Evolutionary conservation across 331 rosid species (phyloP).

Genomic region (Acacia concinna): DNA sequence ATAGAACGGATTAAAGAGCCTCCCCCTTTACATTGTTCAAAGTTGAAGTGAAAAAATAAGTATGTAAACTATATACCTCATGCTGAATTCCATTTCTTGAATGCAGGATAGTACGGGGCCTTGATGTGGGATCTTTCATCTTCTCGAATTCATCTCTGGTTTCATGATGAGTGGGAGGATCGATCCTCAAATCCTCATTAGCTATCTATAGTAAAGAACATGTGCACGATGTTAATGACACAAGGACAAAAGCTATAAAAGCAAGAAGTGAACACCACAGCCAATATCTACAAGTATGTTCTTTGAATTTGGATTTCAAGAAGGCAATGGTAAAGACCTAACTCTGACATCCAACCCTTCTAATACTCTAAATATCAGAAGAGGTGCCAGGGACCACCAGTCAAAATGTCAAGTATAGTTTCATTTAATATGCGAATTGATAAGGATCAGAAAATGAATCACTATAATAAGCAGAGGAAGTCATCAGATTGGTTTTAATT

Average conservation of each 20-base stretch:
- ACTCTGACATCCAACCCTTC: background rate
- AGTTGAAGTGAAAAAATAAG: background rate
- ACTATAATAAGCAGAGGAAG: background rate
- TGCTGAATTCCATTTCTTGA: constrained; percentile 3
- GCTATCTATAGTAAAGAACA: constrained; percentile 32
- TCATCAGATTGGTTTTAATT: background rate
- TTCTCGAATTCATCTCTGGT: constrained; percentile 1
- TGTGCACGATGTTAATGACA: background rate
- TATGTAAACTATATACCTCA: constrained; percentile 21
- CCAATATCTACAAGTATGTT: background rate
- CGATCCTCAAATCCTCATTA: constrained; percentile 5
- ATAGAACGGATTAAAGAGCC: background rate
- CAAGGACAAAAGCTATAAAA: background rate
- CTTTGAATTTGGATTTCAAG: no score
- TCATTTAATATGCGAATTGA: background rate
- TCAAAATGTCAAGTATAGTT: background rate
- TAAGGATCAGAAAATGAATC: background rate
- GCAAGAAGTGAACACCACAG: background rate
- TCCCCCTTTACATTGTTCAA: background rate
- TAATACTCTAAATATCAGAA: background rate
- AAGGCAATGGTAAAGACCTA: background rate
- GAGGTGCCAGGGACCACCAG: background rate
- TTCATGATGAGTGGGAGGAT: constrained; percentile 8
- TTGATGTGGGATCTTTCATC: constrained; percentile 2
- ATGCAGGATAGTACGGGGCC: background rate